Conservation (phyloP, 129 eudicot species). For the Cynara cardunculus region DNA sequence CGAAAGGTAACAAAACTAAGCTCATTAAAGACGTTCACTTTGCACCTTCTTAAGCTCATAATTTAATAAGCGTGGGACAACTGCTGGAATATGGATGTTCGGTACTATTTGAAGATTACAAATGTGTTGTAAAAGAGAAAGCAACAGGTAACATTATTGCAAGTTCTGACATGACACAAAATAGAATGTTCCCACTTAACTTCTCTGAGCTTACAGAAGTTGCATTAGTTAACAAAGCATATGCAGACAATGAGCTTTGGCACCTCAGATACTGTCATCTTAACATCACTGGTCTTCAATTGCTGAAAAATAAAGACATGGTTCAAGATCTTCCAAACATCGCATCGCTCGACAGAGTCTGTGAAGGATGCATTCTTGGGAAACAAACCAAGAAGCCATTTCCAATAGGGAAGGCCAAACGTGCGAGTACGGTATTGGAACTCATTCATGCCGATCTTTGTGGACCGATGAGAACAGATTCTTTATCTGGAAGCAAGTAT, state of each 20-base stretch:
- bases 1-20: neutral
- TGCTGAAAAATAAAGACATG: neutral
- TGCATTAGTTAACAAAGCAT: neutral
- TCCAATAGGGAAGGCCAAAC: no score
- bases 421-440: no score
- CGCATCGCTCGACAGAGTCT: neutral
- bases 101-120: neutral
- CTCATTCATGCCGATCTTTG: no score
- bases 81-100: neutral
- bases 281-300: neutral
- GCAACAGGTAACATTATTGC: neutral
- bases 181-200: constrained; percentile 7
- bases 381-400: no score
- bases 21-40: constrained; percentile 10
- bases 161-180: neutral
- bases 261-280: neutral
- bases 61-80: neutral
- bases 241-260: neutral
- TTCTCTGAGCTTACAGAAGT: neutral
- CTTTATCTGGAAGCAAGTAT: no score
- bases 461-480: no score
- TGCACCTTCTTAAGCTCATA: constrained; percentile 1
- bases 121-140: neutral
- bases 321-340: neutral
- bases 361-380: no score